Conservation (phyloP, 2,329 filamentous ascomycete genomes). For the Epichloe baconii region DNA sequence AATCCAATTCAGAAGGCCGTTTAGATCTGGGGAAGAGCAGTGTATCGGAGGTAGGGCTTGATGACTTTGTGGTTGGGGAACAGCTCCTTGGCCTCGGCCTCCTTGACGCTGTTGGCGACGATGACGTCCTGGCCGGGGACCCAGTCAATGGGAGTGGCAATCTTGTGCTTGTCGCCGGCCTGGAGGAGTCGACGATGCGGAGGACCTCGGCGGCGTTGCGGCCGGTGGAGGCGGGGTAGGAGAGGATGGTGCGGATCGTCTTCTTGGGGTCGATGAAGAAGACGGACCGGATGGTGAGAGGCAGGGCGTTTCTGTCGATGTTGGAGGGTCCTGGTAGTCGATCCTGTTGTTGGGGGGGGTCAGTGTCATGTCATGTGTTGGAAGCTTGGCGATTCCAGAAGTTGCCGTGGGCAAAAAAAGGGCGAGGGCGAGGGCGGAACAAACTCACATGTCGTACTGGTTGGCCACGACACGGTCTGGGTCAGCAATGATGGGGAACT, state of each 20-base stretch:
- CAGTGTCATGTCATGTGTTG: too few relatives aligned
- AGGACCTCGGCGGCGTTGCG: slow-evolving; percentile 71
- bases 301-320: slow-evolving; percentile 69
- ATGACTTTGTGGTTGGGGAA: slow-evolving; percentile 64
- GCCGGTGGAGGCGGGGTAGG: slow-evolving; percentile 84
- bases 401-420: too few relatives aligned
- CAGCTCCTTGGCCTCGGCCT: slow-evolving; percentile 74
- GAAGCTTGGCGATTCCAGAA: neutral
- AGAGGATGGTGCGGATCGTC: slow-evolving; percentile 84
- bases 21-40: slow-evolving; percentile 45
- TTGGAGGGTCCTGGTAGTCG: slow-evolving; percentile 71
- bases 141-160: slow-evolving; percentile 89
- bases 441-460: slow-evolving; percentile 62
- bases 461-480: slow-evolving; percentile 64
- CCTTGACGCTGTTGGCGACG: slow-evolving; percentile 70
- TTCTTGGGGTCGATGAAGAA: slow-evolving; percentile 92
- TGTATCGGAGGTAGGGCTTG: slow-evolving; percentile 65
- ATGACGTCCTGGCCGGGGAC: slow-evolving; percentile 81
- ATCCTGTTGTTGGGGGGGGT: slow-evolving; percentile 32
- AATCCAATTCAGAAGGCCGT: neutral
- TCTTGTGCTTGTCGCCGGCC: slow-evolving; percentile 74
- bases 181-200: slow-evolving; percentile 69
- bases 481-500: slow-evolving; percentile 73
- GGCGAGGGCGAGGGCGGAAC: too few relatives aligned
- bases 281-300: slow-evolving; percentile 88